Base-by-base conservation (phyloP, 331 rosid genomes). In the Quercus phellos region DNA sequence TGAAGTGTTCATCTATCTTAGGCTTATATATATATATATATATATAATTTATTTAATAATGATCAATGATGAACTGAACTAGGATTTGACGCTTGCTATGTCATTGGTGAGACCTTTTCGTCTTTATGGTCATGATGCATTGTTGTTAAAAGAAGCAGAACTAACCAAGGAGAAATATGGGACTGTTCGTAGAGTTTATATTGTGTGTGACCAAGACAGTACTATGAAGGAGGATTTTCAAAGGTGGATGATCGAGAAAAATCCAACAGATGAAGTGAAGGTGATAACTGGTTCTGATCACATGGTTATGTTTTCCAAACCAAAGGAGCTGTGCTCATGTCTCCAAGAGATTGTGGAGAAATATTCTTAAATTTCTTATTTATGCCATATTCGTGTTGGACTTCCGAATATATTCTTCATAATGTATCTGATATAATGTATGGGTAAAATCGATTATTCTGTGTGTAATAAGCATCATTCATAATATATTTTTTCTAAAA, bases 261-360 rank as follows among this genome's bases (percentile, higher is more conserved):
- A 83, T 43, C 86, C 82, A 2, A 43, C 77, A 0, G 35, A 67
- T 1, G 79, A 86, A 12, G 87, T 86, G 26, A 81, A 85, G 73
- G 86, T 83, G 30, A 76, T 90, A 34, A 30, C 35, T 17, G 87
- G 14, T 8, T 80, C 89, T 7, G 92, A 90, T 79, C 92, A 90
- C 63, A 86, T 88, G 94, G 56, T 76, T n/a, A 86, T 90, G 90
- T 73, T 86, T 35, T 90, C 89, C 4, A 79, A 78, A 34, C 85
- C 90, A 0, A 18, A 43, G 6, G 77, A 78, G 18, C 80, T 90
- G 4, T 80, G 72, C 78, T 77, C 70, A 11, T 17, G 10, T 64
- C 88, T 87, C 75, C 86, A 71, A 21, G 70, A 72, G 53, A 70
- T 88, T 9, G 89, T 84, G 0, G 21, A 78, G 17, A 76, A 78